Percentiles rank a stretch among this genome's conserved stretches.
These are phyloP conservation scores for Aureobasidium pullulans DNA, from an alignment of 2,329 filamentous ascomycete species.

Conservation along the genomic window DNA sequence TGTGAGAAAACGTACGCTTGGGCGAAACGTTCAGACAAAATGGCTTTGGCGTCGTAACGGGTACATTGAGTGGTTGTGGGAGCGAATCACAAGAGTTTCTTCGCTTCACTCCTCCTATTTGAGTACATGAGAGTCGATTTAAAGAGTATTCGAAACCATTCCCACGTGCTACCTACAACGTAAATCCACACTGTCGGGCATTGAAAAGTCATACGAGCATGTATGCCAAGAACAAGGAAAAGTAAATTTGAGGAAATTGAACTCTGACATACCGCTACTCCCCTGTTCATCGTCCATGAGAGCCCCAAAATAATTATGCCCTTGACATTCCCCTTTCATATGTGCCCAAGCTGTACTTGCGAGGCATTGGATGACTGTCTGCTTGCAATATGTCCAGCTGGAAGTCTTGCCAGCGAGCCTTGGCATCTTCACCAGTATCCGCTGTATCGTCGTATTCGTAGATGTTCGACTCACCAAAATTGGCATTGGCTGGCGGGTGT, in stretches of 20 bases:
- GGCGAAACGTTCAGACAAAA: background rate
- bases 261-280: background rate
- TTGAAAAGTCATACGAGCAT: background rate
- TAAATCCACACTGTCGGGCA: no score
- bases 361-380: constrained; percentile 1
- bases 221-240: background rate
- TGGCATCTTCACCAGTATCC: constrained; percentile 15
- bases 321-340: background rate
- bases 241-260: background rate
- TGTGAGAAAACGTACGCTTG: background rate
- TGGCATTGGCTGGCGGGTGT: constrained; percentile 10
- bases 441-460: constrained; percentile 15
- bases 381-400: background rate
- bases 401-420: constrained; percentile 17
- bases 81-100: background rate
- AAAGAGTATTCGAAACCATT: background rate
- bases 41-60: background rate
- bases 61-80: background rate
- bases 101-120: background rate
- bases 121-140: background rate
- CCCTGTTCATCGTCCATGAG: background rate
- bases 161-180: background rate
- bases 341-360: background rate
- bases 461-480: constrained; percentile 12
- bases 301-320: background rate